These are phyloP conservation scores for Salinomyces thailandicus DNA, from an alignment of 2,329 filamentous ascomycete genomes.

Conservation along the genomic window DNA sequence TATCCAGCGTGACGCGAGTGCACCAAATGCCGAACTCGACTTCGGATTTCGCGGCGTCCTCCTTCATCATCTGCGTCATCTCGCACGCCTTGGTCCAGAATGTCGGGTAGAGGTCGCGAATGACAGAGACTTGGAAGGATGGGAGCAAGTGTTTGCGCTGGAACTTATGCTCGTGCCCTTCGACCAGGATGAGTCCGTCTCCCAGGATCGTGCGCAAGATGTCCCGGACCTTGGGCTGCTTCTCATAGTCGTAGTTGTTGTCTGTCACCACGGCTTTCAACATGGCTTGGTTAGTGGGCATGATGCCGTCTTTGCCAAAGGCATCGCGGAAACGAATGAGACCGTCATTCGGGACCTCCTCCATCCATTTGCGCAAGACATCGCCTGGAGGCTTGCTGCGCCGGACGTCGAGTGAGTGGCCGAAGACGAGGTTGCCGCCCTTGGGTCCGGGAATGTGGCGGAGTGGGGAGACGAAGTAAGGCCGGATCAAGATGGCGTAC, in stretches of 20 bases:
- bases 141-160: conserved; percentile 66
- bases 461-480: conserved; percentile 30
- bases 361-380: conserved; percentile 27
- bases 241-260: conserved; percentile 45
- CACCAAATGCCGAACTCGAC: conserved; percentile 35
- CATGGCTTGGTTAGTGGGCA: conserved; percentile 31
- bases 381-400: conserved; percentile 24
- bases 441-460: conserved; percentile 29
- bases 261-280: conserved; percentile 44
- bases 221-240: conserved; percentile 32
- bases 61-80: background rate
- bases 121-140: conserved; percentile 73
- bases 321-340: conserved; percentile 31
- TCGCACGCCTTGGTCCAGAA: conserved; percentile 66
- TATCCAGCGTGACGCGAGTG: conserved; percentile 36
- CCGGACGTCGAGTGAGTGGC: conserved; percentile 28
- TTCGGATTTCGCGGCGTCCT: conserved; percentile 6
- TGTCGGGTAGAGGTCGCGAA: conserved; percentile 72
- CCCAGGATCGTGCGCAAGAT: conserved; percentile 42
- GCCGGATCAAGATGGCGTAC: conserved; percentile 22
- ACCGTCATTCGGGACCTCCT: conserved; percentile 31
- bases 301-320: conserved; percentile 28
- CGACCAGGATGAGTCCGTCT: conserved; percentile 41
- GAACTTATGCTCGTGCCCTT: conserved; percentile 41
- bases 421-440: conserved; percentile 23